These are phyloP conservation scores for Anthracocystis walkeri DNA, from an alignment of 1,284 basidiomycete genomes.

Conservation along the genomic window DNA sequence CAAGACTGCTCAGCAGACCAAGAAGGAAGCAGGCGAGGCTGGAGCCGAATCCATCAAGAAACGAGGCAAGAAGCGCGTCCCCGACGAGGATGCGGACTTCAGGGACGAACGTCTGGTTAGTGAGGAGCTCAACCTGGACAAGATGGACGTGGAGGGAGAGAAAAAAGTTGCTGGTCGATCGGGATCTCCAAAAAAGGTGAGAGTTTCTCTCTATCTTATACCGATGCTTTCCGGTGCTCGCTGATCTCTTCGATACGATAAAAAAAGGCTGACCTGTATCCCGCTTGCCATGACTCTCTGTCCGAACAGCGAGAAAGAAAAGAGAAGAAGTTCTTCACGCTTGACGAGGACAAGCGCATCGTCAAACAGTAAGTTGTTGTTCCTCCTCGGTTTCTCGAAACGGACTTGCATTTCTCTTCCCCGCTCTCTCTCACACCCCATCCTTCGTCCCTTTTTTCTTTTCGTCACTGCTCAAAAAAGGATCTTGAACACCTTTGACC, in stretches of 20 bases:
- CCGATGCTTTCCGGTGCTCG: too few species aligned
- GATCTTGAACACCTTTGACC: slow-evolving; percentile 7
- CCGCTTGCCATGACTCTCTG: too few species aligned
- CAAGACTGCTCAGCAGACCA: neutral
- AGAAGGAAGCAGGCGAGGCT: neutral
- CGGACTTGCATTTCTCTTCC: too few species aligned
- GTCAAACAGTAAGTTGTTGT: slow-evolving; percentile 19
- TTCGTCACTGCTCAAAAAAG: neutral
- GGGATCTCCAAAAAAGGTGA: slow-evolving; percentile 6
- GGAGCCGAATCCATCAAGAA: neutral
- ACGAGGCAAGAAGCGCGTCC: slow-evolving; percentile 3
- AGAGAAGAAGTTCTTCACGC: neutral
- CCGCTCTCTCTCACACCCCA: neutral
- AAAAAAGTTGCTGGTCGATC: neutral
- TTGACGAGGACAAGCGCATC: slow-evolving; percentile 22
- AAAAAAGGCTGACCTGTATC: neutral
- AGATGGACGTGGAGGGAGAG: neutral
- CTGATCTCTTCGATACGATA: neutral
- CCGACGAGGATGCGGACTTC: neutral
- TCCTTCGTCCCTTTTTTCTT: neutral
- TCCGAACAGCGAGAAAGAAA: neutral
- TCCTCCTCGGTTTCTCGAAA: neutral
- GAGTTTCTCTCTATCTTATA: neutral
- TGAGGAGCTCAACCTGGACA: slow-evolving; percentile 3
- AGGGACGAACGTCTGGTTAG: slow-evolving; percentile 1